These are phyloP conservation scores for Fusarium abutilonis DNA, from an alignment of 2,329 filamentous ascomycete species.

Conservation along the genomic window DNA sequence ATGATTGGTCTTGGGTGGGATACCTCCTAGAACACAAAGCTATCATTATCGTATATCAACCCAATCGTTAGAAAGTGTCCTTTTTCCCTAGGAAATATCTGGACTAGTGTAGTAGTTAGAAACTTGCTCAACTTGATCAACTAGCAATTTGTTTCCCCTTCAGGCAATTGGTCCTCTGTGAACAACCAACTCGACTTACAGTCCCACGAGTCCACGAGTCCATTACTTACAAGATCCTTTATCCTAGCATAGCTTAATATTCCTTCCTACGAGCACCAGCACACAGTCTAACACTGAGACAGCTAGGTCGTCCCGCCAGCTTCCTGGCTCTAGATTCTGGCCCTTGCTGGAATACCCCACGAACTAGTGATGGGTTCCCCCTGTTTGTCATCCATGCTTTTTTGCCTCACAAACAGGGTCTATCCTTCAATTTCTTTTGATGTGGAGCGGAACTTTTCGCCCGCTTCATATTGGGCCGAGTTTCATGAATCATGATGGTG, in stretches of 20 bases:
- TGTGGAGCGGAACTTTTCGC: constrained; percentile 1
- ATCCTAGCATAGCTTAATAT: neutral
- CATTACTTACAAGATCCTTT: neutral
- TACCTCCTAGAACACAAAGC: neutral
- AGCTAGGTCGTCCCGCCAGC: constrained; percentile 1
- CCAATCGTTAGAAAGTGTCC: neutral
- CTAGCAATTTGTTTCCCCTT: too few relatives aligned
- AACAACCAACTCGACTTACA: constrained; percentile 1
- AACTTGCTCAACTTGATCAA: too few relatives aligned
- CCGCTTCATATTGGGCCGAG: neutral
- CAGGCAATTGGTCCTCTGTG: neutral
- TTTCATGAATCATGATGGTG: neutral
- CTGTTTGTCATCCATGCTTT: neutral
- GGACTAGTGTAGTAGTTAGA: too few relatives aligned
- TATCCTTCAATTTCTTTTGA: constrained; percentile 11
- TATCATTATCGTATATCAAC: neutral
- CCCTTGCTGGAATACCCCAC: constrained; percentile 17
- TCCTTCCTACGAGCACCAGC: neutral
- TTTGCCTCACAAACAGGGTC: neutral
- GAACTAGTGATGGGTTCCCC: constrained; percentile 1
- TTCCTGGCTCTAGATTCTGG: neutral
- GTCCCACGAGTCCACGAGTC: neutral
- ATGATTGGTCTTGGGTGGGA: neutral
- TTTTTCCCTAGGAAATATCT: too few relatives aligned
- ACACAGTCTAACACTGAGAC: neutral